These are phyloP conservation scores for Neoconidiobolus thromboides DNA, from an alignment of 371 early-diverging fungal genomes.

Conservation along the genomic window DNA sequence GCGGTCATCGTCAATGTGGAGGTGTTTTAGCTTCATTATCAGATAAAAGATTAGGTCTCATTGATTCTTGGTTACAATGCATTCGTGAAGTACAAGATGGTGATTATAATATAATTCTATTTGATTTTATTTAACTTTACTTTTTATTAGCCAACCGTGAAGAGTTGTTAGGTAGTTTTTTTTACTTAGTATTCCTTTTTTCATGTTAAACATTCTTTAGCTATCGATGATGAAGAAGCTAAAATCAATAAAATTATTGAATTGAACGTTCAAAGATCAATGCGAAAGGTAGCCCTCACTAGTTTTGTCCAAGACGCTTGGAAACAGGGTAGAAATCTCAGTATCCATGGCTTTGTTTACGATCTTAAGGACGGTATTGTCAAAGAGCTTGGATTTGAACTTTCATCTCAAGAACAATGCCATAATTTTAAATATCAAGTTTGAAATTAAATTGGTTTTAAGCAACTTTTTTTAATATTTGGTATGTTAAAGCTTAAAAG, in stretches of 20 bases:
- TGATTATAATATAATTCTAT: conserved; percentile 26
- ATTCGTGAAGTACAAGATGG: conserved; percentile 55
- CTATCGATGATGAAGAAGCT: conserved; percentile 12
- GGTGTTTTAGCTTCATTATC: conserved; percentile 57
- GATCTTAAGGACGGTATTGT: conserved; percentile 40
- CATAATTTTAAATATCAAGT: no score
- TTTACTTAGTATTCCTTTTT: background rate
- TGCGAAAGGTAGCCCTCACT: conserved; percentile 46
- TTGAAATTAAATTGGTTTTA: no score
- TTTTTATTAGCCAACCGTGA: background rate
- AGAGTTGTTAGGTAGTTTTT: conserved; percentile 3
- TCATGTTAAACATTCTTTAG: background rate
- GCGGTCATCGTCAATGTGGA: conserved; percentile 82
- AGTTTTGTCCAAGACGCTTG: conserved; percentile 72
- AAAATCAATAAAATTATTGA: conserved; percentile 34
- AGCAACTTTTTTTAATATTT: no score
- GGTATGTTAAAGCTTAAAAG: no score
- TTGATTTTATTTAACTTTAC: background rate
- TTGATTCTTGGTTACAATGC: conserved; percentile 68
- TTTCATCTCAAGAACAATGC: no score
- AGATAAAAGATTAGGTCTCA: conserved; percentile 43
- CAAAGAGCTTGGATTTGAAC: no score
- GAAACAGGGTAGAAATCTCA: conserved; percentile 48
- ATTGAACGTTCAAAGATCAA: conserved; percentile 55
- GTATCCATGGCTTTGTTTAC: conserved; percentile 71